Percentiles rank a stretch among this genome's conserved stretches.
These are phyloP conservation scores for Clathrospora elynae DNA, from an alignment of 2,329 filamentous ascomycete species.

Conservation along the genomic window DNA sequence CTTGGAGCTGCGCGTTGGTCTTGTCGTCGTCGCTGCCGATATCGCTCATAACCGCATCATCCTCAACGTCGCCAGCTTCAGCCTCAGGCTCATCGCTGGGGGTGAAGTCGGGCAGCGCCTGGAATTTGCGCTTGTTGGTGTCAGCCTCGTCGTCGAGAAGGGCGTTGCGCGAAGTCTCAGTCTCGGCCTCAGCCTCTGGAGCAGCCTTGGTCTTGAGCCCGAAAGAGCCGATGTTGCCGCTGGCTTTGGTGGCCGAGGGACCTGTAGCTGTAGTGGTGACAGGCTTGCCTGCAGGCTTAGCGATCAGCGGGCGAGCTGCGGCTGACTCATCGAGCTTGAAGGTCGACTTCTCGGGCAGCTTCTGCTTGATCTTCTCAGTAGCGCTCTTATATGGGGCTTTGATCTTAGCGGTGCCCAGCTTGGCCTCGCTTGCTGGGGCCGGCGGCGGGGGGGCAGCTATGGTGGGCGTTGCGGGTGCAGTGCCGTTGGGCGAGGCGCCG, in stretches of 20 bases:
- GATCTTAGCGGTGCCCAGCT: conserved; percentile 64
- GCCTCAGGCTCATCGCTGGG: conserved; percentile 49
- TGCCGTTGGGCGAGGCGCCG: conserved; percentile 59
- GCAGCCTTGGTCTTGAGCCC: conserved; percentile 71
- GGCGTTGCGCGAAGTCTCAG: conserved; percentile 72
- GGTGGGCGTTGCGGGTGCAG: conserved; percentile 70
- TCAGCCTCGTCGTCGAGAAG: conserved; percentile 89
- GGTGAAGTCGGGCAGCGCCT: conserved; percentile 79
- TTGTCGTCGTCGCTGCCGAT: conserved; percentile 85
- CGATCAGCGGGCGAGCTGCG: conserved; percentile 35
- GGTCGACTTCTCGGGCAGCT: conserved; percentile 48
- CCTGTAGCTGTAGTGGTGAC: conserved; percentile 27
- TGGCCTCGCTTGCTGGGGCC: conserved; percentile 24
- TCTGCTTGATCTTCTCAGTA: conserved; percentile 73
- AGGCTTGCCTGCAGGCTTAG: conserved; percentile 36
- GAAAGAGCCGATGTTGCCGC: conserved; percentile 79
- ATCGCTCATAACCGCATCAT: conserved; percentile 75
- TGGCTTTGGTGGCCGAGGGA: conserved; percentile 64
- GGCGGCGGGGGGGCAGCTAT: conserved; percentile 28
- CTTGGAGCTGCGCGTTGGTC: conserved; percentile 80
- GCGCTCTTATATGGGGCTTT: conserved; percentile 90
- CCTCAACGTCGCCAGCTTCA: conserved; percentile 58
- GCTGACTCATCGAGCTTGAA: conserved; percentile 46
- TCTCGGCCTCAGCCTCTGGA: conserved; percentile 66
- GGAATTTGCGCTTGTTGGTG: conserved; percentile 78